Percentiles rank a stretch among this genome's conserved stretches.
phyloP scores from a whole-genome alignment of 192 early-diverging fungal genomes.

The Spinellus fusiger region DNA sequence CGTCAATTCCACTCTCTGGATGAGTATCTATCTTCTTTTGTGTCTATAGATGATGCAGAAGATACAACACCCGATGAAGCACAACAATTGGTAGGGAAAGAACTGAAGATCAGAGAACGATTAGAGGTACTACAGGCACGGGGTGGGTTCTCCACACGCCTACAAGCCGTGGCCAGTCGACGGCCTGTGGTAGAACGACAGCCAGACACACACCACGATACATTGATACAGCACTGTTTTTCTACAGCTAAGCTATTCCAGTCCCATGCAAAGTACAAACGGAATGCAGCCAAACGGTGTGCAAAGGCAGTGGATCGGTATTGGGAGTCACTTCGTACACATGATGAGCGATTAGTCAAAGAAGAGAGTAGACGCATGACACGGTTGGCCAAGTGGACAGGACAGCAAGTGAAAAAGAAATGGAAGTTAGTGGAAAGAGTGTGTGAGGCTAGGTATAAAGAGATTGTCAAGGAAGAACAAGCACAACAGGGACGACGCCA shows the following conservation, averaged over 20 bases:
- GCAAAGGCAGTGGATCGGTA: slow-evolving; percentile 47
- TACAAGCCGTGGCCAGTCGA: slow-evolving; percentile 12
- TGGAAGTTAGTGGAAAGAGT: slow-evolving; percentile 66
- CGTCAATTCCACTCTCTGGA: slow-evolving; percentile 34
- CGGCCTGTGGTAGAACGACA: slow-evolving; percentile 30
- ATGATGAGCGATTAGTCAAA: slow-evolving; percentile 39
- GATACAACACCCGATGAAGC: slow-evolving; percentile 46
- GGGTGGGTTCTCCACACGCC: slow-evolving; percentile 42
- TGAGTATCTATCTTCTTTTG: slow-evolving; percentile 47
- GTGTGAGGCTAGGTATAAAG: slow-evolving; percentile 51
- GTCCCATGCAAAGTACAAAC: slow-evolving; percentile 33
- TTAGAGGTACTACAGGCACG: slow-evolving; percentile 35
- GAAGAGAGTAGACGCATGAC: slow-evolving; percentile 45
- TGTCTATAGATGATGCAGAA: slow-evolving; percentile 53
- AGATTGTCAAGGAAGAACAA: slow-evolving; percentile 53
- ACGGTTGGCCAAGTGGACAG: slow-evolving; percentile 60
- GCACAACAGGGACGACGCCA: slow-evolving; percentile 56
- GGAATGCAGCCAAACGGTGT: slow-evolving; percentile 39
- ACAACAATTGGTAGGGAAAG: slow-evolving; percentile 27
- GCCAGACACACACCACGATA: slow-evolving; percentile 33
- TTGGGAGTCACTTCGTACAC: slow-evolving; percentile 49
- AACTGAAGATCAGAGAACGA: slow-evolving; percentile 35
- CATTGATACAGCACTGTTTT: slow-evolving; percentile 36
- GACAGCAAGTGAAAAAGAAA: slow-evolving; percentile 57
- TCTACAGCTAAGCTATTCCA: slow-evolving; percentile 33